Evolutionary conservation across 1,284 basidiomycete genomes (phyloP), one percentile per base, ranked within the genome.

Genomic region (Cutaneotrichosporon cutaneum): DNA sequence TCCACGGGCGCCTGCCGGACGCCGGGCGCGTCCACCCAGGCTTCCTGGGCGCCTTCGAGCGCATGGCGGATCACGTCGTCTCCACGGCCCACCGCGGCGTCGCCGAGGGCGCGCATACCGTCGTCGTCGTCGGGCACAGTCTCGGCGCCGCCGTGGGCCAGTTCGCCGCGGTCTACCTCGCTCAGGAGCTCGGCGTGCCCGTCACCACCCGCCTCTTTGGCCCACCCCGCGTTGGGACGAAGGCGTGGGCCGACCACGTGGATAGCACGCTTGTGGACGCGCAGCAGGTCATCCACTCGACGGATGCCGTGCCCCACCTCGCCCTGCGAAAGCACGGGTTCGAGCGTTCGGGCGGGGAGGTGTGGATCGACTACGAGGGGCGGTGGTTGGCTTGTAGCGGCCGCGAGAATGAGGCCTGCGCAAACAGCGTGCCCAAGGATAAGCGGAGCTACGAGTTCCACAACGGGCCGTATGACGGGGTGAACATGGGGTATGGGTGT

Each of bases 221-320:
- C 16, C 53, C 68, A 10, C 70, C 70, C 10, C 54, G 70, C 21
- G 57, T 61, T 4, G 70, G 70, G 9, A 68, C 70, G 62, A 33
- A 61, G 61, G 63, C 44, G 27, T 72, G 68, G 68, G 69, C 70
- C 8, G 45, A 67, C 55, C 68, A 69, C 32, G 63, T 68, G 18
- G 70, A 72, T 50, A 53, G 26, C 9, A 63, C 59, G 9, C 62
- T 71, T 16, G 60, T 66, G 60, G 65, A 36, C 26, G 54, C 61
- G 2, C 61, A 65, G 58, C 66, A 65, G 59, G 60, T 71, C 61
- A 59, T 65, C 64, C 66, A 70, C 63, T 65, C 50, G 56, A 60
- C 60, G 48, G 71, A 72, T 55, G 55, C 59, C 32, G 68, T 72
- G 11, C 71, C 70, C 0, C 70, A 71, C 54, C 55, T 72, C 44